Evolutionary conservation across 345 rosid species (phyloP).

Genomic region (Alliaria petiolata): DNA sequence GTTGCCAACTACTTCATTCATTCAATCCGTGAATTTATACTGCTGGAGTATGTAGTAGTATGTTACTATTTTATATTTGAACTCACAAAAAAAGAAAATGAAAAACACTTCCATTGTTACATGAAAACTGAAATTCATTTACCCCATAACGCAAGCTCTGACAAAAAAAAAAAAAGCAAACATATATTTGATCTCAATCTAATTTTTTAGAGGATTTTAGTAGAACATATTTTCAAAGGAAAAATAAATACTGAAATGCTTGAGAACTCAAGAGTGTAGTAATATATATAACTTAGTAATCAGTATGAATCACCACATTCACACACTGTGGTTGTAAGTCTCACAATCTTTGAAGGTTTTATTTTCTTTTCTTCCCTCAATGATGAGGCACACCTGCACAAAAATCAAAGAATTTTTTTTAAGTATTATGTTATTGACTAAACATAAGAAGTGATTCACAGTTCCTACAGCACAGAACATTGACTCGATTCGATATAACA

Average conservation of each 20-base stretch:
- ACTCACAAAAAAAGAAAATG: neutral
- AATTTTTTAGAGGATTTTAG: neutral
- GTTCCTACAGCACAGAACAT: neutral
- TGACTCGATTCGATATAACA: neutral
- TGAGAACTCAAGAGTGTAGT: neutral
- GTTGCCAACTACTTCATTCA: constrained; percentile 18
- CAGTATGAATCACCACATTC: constrained; percentile 24
- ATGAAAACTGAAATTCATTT: constrained; percentile 2
- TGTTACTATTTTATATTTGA: neutral
- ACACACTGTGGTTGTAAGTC: constrained; percentile 10
- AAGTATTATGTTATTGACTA: neutral
- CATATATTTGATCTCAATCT: neutral
- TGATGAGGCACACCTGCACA: constrained; percentile 22
- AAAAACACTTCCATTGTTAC: neutral
- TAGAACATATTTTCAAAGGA: constrained; percentile 5
- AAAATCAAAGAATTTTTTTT: neutral
- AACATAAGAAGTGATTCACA: neutral
- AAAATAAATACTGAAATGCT: neutral
- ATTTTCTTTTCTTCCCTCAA: constrained; percentile 10
- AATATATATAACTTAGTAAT: constrained; percentile 11
- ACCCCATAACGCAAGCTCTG: neutral
- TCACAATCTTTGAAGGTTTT: neutral
- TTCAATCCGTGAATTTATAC: neutral
- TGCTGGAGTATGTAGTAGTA: no score
- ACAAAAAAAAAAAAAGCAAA: neutral